A percentile compares a stretch with the other conserved stretches of the same genome.
Evolutionary conservation across 177 flowering plant genomes (phyloP).

Genomic region (Vitis hybrid): DNA sequence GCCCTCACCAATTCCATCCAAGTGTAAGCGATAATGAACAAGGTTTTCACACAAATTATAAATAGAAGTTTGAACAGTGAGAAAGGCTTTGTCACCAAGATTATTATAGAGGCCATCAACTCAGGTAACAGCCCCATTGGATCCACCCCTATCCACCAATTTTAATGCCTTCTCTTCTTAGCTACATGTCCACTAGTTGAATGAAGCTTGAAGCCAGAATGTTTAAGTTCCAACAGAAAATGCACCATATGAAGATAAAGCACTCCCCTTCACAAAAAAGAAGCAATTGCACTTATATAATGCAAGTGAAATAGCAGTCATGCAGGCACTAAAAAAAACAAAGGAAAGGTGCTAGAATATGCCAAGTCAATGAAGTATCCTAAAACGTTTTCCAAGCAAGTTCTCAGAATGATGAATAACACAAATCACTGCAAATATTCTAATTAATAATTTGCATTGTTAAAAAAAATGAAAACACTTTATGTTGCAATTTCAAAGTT

Average conservation of each 20-base stretch:
- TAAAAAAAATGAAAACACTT: no score
- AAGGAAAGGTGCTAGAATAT: no score
- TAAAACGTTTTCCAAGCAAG: no score
- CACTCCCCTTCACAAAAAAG: background rate
- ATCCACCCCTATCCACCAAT: background rate
- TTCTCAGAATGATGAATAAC: no score
- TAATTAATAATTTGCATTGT: no score
- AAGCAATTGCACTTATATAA: no score
- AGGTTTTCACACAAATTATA: constrained; percentile 27
- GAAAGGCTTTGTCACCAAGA: constrained; percentile 44
- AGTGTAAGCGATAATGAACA: constrained; percentile 29
- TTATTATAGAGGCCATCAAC: constrained; percentile 16
- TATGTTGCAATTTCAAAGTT: no score
- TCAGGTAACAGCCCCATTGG: constrained; percentile 16
- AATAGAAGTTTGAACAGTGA: constrained; percentile 31
- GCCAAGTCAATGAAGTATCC: no score
- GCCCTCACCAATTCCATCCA: constrained; percentile 53
- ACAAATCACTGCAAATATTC: no score
- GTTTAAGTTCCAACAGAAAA: background rate
- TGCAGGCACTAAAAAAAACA: no score
- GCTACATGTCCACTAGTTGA: background rate
- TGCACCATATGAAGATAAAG: background rate
- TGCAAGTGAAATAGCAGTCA: no score
- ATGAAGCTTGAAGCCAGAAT: background rate
- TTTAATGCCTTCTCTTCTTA: background rate